Evolutionary conservation across 306 rosid genomes (phyloP).

Genomic region (Ziziphus jujuba): DNA sequence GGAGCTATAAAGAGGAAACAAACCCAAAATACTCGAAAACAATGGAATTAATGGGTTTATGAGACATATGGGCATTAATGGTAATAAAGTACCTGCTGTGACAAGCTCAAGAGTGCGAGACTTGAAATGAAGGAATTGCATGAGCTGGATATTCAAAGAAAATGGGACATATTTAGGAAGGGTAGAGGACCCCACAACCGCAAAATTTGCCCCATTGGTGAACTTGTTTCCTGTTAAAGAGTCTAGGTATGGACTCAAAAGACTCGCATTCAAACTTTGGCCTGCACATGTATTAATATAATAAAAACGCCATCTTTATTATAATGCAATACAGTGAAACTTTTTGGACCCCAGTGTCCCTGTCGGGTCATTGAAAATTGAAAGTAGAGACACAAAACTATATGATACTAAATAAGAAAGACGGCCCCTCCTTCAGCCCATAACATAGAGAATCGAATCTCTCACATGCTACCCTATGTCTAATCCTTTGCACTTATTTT

Average conservation of each 20-base stretch:
- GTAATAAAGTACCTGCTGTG: constrained; percentile 43
- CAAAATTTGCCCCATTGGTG: constrained; percentile 91
- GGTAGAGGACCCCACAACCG: constrained; percentile 82
- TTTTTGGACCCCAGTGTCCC: too few species aligned
- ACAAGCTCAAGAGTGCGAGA: constrained; percentile 63
- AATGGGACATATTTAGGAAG: constrained; percentile 83
- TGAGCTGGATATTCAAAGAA: constrained; percentile 75
- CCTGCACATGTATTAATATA: constrained; percentile 47
- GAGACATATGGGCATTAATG: too few species aligned
- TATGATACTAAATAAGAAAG: too few species aligned
- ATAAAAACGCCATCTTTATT: not conserved
- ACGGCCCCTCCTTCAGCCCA: too few species aligned
- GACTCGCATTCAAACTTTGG: constrained; percentile 66
- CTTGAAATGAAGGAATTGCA: constrained; percentile 82
- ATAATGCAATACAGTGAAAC: not conserved
- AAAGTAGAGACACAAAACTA: too few species aligned
- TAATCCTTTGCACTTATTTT: too few species aligned
- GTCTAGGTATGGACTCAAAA: constrained; percentile 75
- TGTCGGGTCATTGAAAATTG: too few species aligned
- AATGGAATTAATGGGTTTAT: too few species aligned
- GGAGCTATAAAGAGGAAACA: too few species aligned
- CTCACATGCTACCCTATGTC: too few species aligned
- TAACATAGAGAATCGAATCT: too few species aligned
- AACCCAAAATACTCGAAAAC: too few species aligned
- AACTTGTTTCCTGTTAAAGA: constrained; percentile 60